Evolutionary conservation across 495 filamentous ascomycete species (phyloP).

Genomic region (Trichocladium antarcticum): DNA sequence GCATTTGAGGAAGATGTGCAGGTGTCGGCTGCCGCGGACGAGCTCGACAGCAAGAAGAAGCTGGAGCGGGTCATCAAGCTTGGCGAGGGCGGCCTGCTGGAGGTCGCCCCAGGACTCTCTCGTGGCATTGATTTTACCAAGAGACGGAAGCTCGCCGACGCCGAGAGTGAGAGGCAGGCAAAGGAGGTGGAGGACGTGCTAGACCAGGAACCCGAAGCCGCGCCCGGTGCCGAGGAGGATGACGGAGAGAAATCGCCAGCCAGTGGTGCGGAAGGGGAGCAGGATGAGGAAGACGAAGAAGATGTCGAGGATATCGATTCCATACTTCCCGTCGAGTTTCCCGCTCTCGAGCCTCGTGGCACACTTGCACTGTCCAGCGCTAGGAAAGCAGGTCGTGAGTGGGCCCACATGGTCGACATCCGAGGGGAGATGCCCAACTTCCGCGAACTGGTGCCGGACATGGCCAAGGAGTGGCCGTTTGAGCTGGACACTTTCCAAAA

Average conservation of each 20-base stretch:
- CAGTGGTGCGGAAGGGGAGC: conserved; percentile 30
- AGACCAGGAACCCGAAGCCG: conserved; percentile 52
- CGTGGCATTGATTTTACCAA: conserved; percentile 67
- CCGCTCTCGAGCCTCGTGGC: conserved; percentile 75
- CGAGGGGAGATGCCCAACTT: conserved; percentile 88
- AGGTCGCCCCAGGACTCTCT: conserved; percentile 70
- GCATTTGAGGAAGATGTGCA: conserved; percentile 56
- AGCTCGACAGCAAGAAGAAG: conserved; percentile 36
- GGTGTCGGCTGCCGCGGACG: conserved; percentile 20
- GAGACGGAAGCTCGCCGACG: conserved; percentile 45
- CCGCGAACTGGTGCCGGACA: conserved; percentile 81
- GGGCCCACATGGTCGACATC: conserved; percentile 96
- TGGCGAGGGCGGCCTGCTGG: conserved; percentile 67
- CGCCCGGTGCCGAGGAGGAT: conserved; percentile 33
- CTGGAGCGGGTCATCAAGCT: conserved; percentile 77
- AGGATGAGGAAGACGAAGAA: conserved; percentile 36
- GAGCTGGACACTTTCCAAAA: conserved; percentile 98
- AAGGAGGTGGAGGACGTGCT: conserved; percentile 66
- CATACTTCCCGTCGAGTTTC: conserved; percentile 85
- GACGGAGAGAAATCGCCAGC: conserved; percentile 22
- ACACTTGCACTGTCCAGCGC: conserved; percentile 59
- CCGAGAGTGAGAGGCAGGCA: conserved; percentile 40
- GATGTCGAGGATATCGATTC: conserved; percentile 76
- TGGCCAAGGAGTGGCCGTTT: conserved; percentile 93
- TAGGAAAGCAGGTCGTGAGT: conserved; percentile 69